phyloP scores from a whole-genome alignment of 2,329 filamentous ascomycete species.

The Fusarium equiseti region DNA sequence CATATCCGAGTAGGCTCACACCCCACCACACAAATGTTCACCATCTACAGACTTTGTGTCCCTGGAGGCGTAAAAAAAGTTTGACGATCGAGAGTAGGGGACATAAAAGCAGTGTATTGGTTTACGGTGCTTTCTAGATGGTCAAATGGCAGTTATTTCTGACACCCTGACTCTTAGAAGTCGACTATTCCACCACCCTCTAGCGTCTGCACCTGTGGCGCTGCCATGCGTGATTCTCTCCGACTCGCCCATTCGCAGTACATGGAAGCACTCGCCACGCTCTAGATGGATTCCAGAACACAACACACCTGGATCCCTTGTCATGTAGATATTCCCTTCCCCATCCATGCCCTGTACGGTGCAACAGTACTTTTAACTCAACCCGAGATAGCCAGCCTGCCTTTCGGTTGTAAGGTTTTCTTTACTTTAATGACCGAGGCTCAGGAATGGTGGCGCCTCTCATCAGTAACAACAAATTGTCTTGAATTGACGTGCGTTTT shows the following conservation, averaged over 20 bases:
- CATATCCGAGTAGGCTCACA: neutral
- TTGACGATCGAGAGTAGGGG: neutral
- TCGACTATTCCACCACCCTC: neutral
- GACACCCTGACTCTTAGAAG: neutral
- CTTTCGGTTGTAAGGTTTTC: neutral
- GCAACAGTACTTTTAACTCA: neutral
- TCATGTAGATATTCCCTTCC: conserved; percentile 10
- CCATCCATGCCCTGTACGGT: conserved; percentile 3
- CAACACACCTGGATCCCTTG: conserved; percentile 32
- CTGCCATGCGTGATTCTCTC: conserved; percentile 32
- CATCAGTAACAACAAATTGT: conserved; percentile 30
- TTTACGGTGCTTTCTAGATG: neutral
- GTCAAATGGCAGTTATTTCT: neutral
- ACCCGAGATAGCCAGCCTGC: neutral
- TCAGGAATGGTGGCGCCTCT: conserved; percentile 40
- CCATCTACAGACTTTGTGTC: neutral
- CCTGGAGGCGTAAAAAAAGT: neutral
- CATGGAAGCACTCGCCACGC: conserved; percentile 40
- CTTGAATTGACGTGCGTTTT: conserved; percentile 19
- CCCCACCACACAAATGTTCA: conserved; percentile 8
- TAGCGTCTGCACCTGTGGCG: conserved; percentile 33
- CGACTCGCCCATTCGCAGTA: conserved; percentile 29
- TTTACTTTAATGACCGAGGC: neutral
- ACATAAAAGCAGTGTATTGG: neutral
- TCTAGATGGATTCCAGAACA: conserved; percentile 41